Evolutionary conservation across 2,329 filamentous ascomycete species (phyloP).

Genomic region (Cytospora leucostoma): DNA sequence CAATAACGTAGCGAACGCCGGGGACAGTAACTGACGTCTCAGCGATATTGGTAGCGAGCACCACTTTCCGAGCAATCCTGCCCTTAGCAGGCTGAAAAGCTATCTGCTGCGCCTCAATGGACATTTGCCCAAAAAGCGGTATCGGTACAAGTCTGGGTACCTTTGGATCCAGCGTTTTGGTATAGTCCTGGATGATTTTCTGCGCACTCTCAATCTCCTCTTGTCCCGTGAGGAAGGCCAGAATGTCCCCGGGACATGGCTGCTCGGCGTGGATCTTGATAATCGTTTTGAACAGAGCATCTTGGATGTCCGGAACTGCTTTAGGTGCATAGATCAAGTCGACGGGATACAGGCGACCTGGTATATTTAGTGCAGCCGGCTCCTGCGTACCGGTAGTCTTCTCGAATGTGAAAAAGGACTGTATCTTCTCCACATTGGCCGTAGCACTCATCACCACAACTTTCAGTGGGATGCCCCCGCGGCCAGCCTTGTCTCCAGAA

Average conservation of each 20-base stretch:
- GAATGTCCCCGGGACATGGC: constrained; percentile 87
- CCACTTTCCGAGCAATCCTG: constrained; percentile 79
- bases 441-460: constrained; percentile 97
- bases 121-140: constrained; percentile 86
- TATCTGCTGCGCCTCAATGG: constrained; percentile 80
- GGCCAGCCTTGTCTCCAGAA: constrained; percentile 59
- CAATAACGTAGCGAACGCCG: constrained; percentile 87
- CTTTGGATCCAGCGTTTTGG: constrained; percentile 69
- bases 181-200: constrained; percentile 78
- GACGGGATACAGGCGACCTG: constrained; percentile 86
- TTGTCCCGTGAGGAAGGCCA: constrained; percentile 90
- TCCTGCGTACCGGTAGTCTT: constrained; percentile 23
- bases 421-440: constrained; percentile 79
- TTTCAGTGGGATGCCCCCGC: constrained; percentile 76
- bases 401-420: constrained; percentile 66
- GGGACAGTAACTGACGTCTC: constrained; percentile 96
- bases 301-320: constrained; percentile 78
- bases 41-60: constrained; percentile 96
- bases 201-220: constrained; percentile 87
- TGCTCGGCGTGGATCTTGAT: constrained; percentile 86
- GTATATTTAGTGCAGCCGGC: constrained; percentile 59
- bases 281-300: constrained; percentile 77
- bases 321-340: constrained; percentile 72
- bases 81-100: constrained; percentile 78
- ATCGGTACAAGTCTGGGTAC: constrained; percentile 72